A percentile compares a stretch with the other conserved stretches of the same genome.
phyloP scores from a whole-genome alignment of 1,284 basidiomycete species.

The Pseudozyma flocculosa region DNA sequence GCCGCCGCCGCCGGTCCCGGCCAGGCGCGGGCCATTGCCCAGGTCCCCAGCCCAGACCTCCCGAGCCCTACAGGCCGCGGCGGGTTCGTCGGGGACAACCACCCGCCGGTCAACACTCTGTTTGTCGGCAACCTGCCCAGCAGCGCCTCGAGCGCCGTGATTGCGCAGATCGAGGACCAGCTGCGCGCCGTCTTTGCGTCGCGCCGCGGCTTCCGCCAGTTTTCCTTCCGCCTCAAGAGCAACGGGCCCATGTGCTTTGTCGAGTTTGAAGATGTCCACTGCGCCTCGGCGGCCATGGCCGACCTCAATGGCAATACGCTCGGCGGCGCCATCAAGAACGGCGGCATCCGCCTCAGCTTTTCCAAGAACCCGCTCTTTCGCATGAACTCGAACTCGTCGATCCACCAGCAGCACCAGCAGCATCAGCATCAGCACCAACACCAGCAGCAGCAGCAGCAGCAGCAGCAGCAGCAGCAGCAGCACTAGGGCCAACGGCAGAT shows the following conservation, averaged over 20 bases:
- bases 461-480: neutral
- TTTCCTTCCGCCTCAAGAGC: conserved; percentile 91
- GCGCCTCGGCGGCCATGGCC: conserved; percentile 79
- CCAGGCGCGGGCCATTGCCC: neutral
- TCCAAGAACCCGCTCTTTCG: conserved; percentile 49
- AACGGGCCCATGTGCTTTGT: conserved; percentile 94
- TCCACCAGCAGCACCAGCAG: conserved; percentile 6
- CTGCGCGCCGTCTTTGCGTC: conserved; percentile 77
- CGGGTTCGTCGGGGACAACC: conserved; percentile 42
- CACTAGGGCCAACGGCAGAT: too few species aligned
- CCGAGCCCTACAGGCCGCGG: conserved; percentile 35
- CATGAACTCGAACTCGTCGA: conserved; percentile 37
- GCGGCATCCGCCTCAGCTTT: conserved; percentile 90
- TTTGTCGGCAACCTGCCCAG: conserved; percentile 50
- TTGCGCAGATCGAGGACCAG: conserved; percentile 78
- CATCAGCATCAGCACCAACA: neutral
- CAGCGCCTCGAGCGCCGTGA: conserved; percentile 29
- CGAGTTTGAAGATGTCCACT: conserved; percentile 85
- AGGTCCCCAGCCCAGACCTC: conserved; percentile 25
- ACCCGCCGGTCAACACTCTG: conserved; percentile 47
- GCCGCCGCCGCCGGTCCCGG: neutral
- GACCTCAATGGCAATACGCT: conserved; percentile 89
- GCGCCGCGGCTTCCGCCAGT: conserved; percentile 80
- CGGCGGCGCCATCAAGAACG: conserved; percentile 79
- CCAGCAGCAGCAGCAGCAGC: neutral